Evolutionary conservation across 2,329 filamentous ascomycete genomes (phyloP), one percentile per base, ranked within the genome.

Genomic region (Cordyceps cateniannulata): DNA sequence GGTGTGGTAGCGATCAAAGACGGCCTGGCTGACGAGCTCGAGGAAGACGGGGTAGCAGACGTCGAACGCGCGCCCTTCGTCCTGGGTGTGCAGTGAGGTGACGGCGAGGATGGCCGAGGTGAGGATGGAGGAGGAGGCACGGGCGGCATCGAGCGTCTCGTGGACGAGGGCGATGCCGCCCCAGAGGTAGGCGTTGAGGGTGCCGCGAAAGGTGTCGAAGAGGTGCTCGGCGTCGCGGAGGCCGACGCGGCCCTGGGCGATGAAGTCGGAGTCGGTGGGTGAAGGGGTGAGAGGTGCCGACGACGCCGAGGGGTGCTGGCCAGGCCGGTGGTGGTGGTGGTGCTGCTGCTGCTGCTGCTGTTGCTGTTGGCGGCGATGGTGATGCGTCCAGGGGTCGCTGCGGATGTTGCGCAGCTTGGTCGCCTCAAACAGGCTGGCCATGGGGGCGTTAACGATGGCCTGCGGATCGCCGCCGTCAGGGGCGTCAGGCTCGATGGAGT

Each of bases 31-130:
- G 49, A 85, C 80, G 2, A 86, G 76, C 4, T 79, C 76, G 1
- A 83, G 77, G 64, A 86, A 85, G 62, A 85, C 81, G 58, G 76
- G 76, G 66, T 83, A 85, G 67, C 84, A 85, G 2, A 75, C 72
- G 53, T 82, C 80, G 61, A 86, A 80, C 3, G 80, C 78, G 2
- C 75, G 73, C 5, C 79, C 80, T 53, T 66, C 65, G 25, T 70
- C 69, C 20, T 67, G 69, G 1, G 66, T 65, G 55, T 72, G 70
- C 20, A 72, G 57, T 2, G 70, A 69, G 12, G 70, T 71, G 16
- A 72, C 70, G 3, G 70, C 67, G n/a, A 72, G 64, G n/a, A 72
- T 71, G 29, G 70, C 68, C 0, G 70, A 67, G 1, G 69, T 68
- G 24, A 72, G 64, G 3, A 72, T 66, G 2, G 68, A 57, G 0